Evolutionary conservation across 2,329 filamentous ascomycete species (phyloP), one percentile per base, ranked within the genome.

Genomic region (Xylariales sp.): DNA sequence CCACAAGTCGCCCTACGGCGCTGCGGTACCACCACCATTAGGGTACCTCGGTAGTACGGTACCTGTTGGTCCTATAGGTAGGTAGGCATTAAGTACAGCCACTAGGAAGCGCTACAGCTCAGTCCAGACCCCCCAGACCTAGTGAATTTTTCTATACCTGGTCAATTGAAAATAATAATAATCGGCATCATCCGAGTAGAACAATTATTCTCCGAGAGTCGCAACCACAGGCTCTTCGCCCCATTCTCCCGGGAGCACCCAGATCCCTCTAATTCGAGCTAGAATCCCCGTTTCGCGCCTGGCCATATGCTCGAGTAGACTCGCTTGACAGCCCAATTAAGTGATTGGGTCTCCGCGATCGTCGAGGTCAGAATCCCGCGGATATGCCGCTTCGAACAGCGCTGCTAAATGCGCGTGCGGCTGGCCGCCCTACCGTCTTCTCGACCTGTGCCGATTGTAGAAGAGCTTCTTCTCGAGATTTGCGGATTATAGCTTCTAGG

Each of bases 301-400:
- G 18, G 48, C 61, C 59, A 49, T 64, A 75, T 75, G 74, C 30
- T 67, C 41, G 61, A 62, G 61, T 71, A 67, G 63, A 54, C 63
- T 57, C 62, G 14, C 53, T 53, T 48, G 57, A 68, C 32, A 71
- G 62, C 53, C 56, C 57, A 63, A 61, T 71, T 69, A 68, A 66
- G 69, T 73, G 78, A 80, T 80, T 79, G 77, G 77, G 69, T 68
- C 68, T 71, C 73, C 58, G 63, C 61, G 71, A 71, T 58, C 56
- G 8, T 61, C 67, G 67, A 67, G 68, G 64, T 68, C 67, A 67
- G 32, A 62, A 67, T 65, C 70, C 60, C 54, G 54, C 45, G 62
- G 72, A 69, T 71, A 89, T 89, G 86, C 86, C 83, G 80, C 82
- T 88, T 78, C 84, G 83, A 78, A 80, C 83, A 68, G 78, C 80